phyloP scores from a whole-genome alignment of 2,329 filamentous ascomycete genomes.

The Scleromitrula shiraiana region DNA sequence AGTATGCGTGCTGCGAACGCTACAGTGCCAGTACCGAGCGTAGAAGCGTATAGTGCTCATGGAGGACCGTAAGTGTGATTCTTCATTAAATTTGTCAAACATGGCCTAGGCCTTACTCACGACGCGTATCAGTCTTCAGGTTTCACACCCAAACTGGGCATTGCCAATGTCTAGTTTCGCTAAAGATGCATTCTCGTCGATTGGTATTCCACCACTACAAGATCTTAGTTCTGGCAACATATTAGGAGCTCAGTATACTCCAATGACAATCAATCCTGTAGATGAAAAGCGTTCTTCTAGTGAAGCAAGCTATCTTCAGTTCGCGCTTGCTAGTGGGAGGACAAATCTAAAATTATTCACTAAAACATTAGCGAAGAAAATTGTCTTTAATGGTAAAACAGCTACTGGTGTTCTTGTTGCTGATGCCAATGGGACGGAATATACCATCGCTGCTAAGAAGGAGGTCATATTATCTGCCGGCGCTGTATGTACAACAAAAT shows the following conservation, averaged over 20 bases:
- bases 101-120: too few species aligned
- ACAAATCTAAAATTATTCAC: not conserved
- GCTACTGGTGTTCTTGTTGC: not conserved
- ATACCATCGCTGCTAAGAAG: not conserved
- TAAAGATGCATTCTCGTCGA: constrained; percentile 3
- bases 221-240: constrained; percentile 1
- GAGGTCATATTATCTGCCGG: constrained; percentile 1
- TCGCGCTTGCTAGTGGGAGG: not conserved
- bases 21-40: not conserved
- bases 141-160: constrained; percentile 5
- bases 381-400: not conserved
- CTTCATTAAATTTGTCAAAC: not conserved
- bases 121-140: not conserved
- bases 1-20: not conserved
- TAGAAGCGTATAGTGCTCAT: not conserved
- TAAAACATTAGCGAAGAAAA: constrained; percentile 3
- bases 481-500: not conserved
- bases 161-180: not conserved
- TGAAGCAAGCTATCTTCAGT: constrained; percentile 3
- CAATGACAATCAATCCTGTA: not conserved
- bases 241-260: not conserved
- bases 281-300: constrained; percentile 1
- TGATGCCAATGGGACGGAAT: not conserved
- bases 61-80: not conserved
- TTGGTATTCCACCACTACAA: not conserved